Base-by-base conservation (phyloP, 2,329 filamentous ascomycete genomes). In the Trichoderma asperellum region DNA sequence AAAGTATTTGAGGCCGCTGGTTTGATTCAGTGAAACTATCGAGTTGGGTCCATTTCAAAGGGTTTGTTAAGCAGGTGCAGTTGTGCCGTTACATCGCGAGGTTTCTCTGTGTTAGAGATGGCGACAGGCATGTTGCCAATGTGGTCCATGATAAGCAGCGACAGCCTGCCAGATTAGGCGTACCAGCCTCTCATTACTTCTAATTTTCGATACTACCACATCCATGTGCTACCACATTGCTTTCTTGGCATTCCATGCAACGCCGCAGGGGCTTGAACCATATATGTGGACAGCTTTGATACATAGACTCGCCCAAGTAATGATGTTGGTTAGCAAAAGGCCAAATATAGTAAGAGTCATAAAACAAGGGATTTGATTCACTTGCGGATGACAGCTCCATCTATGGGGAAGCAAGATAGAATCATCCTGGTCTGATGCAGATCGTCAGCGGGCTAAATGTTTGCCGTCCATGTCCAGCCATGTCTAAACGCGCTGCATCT, bases 81-180 rank as follows among this genome's bases (percentile, higher is more conserved):
- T 63, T 32, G 29, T 21, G 16, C 8, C 47, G 60, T 63, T 63
- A 63, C 60, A 63, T 65, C 53, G 16, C 6, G 1, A 35, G 32
- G 11, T 37, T 37, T 24, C 24, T 35, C 29, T n/a, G 5, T 24
- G 21, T 16, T 1, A 29, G 29, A 49, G 35, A 58, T 29, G 40
- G 63, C n/a, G 5, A 40, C 27, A 68, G 52, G 32, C 35, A 59
- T 40, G 61, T 32, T 66, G 60, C 12, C 52, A 24, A 49, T 40
- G 56, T 5, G 34, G 47, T 60, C 55, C 34, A 34, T 58, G 40
- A 52, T 40, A 10, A 52, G 55, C 55, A 59, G 40, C 59, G 55
- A 29, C 40, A 58, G 57, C 63, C 53, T 66, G 40, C 63, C 21
- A 35, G n/a, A 49, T 27, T 49, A 14, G 63, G 29, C 37, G 58